A percentile compares a stretch with the other conserved stretches of the same genome.
Evolutionary conservation across 495 filamentous ascomycete species (phyloP).

Genomic region (Chaetomidium leptoderma): DNA sequence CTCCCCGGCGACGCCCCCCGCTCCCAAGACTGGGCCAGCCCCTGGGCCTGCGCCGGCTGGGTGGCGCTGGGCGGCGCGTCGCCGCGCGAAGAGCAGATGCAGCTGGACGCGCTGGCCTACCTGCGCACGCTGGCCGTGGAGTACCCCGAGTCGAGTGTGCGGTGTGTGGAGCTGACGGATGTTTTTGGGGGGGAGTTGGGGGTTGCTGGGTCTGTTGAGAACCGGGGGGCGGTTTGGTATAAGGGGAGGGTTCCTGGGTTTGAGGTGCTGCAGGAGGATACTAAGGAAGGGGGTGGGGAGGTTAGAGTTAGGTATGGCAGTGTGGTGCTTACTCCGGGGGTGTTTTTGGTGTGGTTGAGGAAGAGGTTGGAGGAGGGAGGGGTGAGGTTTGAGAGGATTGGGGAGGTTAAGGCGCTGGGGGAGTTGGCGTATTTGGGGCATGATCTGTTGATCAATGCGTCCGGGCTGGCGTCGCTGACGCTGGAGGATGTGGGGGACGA

Average conservation of each 20-base stretch:
- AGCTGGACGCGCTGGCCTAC: constrained; percentile 23
- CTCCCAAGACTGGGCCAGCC: constrained; percentile 26
- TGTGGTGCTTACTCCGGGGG: constrained; percentile 27
- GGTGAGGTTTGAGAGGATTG: constrained; percentile 25
- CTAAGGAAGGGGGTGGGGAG: constrained; percentile 5
- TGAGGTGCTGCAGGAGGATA: not conserved
- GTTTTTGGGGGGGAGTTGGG: constrained; percentile 8
- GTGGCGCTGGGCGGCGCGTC: constrained; percentile 21
- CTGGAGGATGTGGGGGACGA: constrained; percentile 19
- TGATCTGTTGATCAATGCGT: constrained; percentile 20
- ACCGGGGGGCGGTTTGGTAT: constrained; percentile 7
- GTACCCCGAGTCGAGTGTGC: constrained; percentile 24
- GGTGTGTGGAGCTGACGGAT: constrained; percentile 10
- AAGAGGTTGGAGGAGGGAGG: constrained; percentile 21
- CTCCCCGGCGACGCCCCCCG: constrained; percentile 17
- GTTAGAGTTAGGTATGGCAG: constrained; percentile 19
- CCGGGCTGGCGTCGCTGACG: constrained; percentile 3
- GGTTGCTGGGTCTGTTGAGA: not conserved
- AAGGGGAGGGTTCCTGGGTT: constrained; percentile 8
- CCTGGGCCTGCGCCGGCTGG: constrained; percentile 32
- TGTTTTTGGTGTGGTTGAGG: constrained; percentile 30
- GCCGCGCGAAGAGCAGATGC: constrained; percentile 27
- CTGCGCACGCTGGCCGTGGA: constrained; percentile 16
- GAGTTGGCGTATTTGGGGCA: constrained; percentile 13
- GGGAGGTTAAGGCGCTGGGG: constrained; percentile 15